Base-by-base conservation (phyloP, 108 stramenopile genomes). In the Stephanodiscus triporus region DNA sequence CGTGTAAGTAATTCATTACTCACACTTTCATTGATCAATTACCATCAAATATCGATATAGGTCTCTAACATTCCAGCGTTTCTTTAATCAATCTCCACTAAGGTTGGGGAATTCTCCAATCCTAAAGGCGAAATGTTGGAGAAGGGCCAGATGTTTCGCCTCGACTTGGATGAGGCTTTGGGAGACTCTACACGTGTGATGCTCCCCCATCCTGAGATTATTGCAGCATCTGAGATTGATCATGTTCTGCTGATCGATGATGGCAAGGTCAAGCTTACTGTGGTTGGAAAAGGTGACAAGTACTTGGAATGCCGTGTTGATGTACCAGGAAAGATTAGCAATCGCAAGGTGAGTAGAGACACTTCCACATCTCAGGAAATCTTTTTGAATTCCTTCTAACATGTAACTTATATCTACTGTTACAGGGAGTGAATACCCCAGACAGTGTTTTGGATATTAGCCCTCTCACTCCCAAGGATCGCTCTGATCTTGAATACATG, bases 201-300 rank as follows among this genome's bases (percentile, higher is more conserved):
- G 83, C 86, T 94, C 19, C 93, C 93, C 10, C 93, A 94, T 75
- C 86, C 87, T 50, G 93, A 94, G 68, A 92, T 94, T 51, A 83
- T 91, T 62, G 75, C 75, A 23, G 87, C 90, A 13, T 80, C 81
- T 0, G 77, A 84, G 48, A 45, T 84, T 56, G 93, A 87, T 14
- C 90, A 89, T 76, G 72, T 72, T 54, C 77, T 95, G 2, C 73
- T 95, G 17, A 79, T 95, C 22, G 94, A 95, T 49, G 95, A 94
- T 68, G 95, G 95, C 17, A 96, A 94, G 86, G 88, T 96, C 2
- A 90, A 90, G 48, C 84, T 96, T 69, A 85, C 76, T 24, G 95
- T 96, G 17, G 54, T 62, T 59, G 89, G 75, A 23, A 93, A 62
- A 26, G 78, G 91, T 65, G 69, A 68, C 27, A 85, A 87, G 34